Conservation (phyloP, 75 land plant species). For the Picea sitchensis region DNA sequence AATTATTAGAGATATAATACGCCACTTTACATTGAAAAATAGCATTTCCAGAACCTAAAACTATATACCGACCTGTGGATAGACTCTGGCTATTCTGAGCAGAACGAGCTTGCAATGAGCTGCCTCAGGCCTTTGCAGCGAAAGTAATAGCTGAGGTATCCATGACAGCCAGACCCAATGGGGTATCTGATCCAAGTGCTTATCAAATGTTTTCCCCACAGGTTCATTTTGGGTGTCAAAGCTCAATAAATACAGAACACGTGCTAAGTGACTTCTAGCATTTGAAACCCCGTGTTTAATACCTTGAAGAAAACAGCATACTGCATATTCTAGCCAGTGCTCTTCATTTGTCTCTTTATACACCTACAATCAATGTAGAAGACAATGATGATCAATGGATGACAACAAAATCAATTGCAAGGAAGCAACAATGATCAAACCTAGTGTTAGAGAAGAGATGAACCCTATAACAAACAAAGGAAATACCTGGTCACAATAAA, state of each 20-base stretch:
- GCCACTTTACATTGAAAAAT: background rate
- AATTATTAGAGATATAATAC: background rate
- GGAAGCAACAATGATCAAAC: background rate
- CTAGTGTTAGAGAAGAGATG: background rate
- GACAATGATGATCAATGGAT: background rate
- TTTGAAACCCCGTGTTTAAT: constrained; percentile 87
- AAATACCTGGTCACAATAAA: constrained; percentile 90
- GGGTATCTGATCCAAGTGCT: constrained; percentile 82
- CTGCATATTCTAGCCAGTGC: constrained; percentile 93
- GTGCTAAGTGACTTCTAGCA: constrained; percentile 90
- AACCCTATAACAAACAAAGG: background rate
- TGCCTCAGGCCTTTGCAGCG: constrained; percentile 89
- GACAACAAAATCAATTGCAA: background rate
- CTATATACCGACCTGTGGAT: constrained; percentile 68
- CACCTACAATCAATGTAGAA: constrained; percentile 48
- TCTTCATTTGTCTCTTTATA: constrained; percentile 85
- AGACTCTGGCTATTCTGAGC: constrained; percentile 65
- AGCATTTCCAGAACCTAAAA: background rate
- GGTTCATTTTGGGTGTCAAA: constrained; percentile 90
- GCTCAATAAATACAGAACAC: constrained; percentile 84
- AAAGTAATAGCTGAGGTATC: constrained; percentile 93
- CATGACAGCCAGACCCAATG: constrained; percentile 98
- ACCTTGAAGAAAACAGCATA: constrained; percentile 93
- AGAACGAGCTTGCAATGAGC: constrained; percentile 87
- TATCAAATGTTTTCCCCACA: constrained; percentile 88